A percentile compares a stretch with the other conserved stretches of the same genome.
phyloP scores from a whole-genome alignment of 2,329 filamentous ascomycete genomes.

The Dryadomyces sulphureus region DNA sequence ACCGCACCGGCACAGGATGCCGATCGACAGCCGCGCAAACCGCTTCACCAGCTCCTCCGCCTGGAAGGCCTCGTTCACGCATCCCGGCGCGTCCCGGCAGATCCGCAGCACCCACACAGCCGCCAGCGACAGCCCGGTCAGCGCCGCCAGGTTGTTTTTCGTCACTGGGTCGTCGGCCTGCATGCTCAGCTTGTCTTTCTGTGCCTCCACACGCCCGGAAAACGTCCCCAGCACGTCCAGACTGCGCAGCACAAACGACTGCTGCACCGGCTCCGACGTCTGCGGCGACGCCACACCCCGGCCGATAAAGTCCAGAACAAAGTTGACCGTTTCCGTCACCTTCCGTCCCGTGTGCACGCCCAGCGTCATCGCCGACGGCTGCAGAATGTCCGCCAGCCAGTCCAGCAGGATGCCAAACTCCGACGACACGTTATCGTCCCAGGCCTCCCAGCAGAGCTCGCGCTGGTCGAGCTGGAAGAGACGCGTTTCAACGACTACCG shows the following conservation, averaged over 20 bases:
- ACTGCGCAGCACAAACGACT: constrained; percentile 27
- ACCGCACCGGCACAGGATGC: constrained; percentile 26
- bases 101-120: constrained; percentile 25
- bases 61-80: constrained; percentile 22
- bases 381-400: constrained; percentile 23
- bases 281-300: constrained; percentile 25
- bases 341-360: background rate
- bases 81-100: constrained; percentile 21
- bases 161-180: constrained; percentile 7
- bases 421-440: constrained; percentile 44
- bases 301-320: constrained; percentile 33
- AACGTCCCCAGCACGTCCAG: constrained; percentile 29
- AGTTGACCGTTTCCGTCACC: constrained; percentile 22
- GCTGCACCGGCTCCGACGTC: constrained; percentile 17
- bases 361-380: background rate
- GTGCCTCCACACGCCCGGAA: constrained; percentile 17
- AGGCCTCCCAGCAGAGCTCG: constrained; percentile 36
- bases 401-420: constrained; percentile 48
- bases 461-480: constrained; percentile 30
- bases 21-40: constrained; percentile 22
- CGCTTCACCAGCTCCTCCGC: constrained; percentile 34
- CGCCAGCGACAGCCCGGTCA: constrained; percentile 22
- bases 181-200: background rate
- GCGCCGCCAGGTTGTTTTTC: constrained; percentile 14
- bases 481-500: background rate